Evolutionary conservation across 2,329 filamentous ascomycete genomes (phyloP), one percentile per base, ranked within the genome.

Genomic region (Xylariales sp.): DNA sequence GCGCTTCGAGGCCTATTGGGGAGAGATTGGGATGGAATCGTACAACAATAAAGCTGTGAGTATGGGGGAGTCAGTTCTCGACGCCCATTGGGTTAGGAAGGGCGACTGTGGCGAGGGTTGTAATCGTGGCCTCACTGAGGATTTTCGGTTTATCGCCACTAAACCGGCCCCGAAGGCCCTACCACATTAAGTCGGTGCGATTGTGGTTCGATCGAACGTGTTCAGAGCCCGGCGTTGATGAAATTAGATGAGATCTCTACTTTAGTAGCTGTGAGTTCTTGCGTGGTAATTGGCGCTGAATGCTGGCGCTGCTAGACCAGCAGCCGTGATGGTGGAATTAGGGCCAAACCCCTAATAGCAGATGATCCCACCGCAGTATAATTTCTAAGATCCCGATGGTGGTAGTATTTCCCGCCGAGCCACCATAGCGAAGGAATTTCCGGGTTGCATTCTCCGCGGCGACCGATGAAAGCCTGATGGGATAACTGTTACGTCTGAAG

Each of bases 401-500:
- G n/a, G 48, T 63, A 63, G n/a, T 53, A 48, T 23, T 23, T 3
- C 39, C 39, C 5, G 39, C 14, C n/a, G 50, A 50, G 45, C 53
- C 56, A 8, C 50, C 56, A 49, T 63, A 63, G 39, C 49, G 54
- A 39, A 56, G 53, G 5, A 48, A 63, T 45, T 52, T 34, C 8
- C 60, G 46, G 14, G 53, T 65, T n/a, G 16, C 36, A 23, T 16
- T 45, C 32, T 60, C 62, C 7, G 59, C 45, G 2, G 39, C 16
- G 7, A 32, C n/a, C 9, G 23, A 65, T 46, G 12, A 65, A 65
- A 30, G 56, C 54, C 45, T 56, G 46, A 12, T 50, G 63, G 39
- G 30, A 41, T 30, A 49, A 56, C 12, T 23, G 41, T 28, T 48
- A 61, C 30, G 12, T 65, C 41, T 12, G 49, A 2, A 18, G 63